These are phyloP conservation scores for Erodium moschatum DNA, from an alignment of 441 rosid species.

Conservation along the genomic window DNA sequence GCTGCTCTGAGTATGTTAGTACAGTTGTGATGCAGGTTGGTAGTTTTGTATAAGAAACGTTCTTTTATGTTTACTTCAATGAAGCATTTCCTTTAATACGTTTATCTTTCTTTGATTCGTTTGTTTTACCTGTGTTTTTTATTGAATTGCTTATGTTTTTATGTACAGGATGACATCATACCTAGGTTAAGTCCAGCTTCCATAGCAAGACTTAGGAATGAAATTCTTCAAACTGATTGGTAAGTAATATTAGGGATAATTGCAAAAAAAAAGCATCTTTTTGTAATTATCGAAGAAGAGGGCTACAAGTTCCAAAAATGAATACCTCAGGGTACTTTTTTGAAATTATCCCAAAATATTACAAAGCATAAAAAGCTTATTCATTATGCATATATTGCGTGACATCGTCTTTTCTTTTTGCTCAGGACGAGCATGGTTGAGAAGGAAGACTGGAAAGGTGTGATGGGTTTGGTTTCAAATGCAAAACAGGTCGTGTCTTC, in stretches of 20 bases:
- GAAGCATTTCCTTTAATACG: conserved; percentile 5
- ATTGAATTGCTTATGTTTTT: conserved; percentile 8
- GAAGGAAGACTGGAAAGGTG: conserved; percentile 77
- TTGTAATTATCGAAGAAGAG: too few species aligned
- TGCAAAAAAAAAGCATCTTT: too few species aligned
- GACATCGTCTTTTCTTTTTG: neutral
- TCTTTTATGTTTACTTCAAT: conserved; percentile 14
- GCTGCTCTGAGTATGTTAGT: conserved; percentile 64
- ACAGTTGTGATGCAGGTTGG: conserved; percentile 83
- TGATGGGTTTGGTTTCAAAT: conserved; percentile 62
- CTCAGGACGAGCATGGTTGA: conserved; percentile 76
- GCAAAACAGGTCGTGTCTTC: conserved; percentile 83
- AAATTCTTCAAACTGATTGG: conserved; percentile 83
- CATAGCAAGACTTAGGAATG: conserved; percentile 63
- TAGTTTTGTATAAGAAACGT: conserved; percentile 11
- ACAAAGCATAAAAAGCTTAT: too few species aligned
- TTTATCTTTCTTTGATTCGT: conserved; percentile 9
- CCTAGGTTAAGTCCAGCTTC: conserved; percentile 77
- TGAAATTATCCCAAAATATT: too few species aligned
- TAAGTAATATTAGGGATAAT: conserved; percentile 21
- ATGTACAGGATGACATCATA: conserved; percentile 67
- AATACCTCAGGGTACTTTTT: too few species aligned
- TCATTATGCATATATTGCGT: neutral
- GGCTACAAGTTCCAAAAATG: too few species aligned
- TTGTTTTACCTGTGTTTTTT: neutral